These are phyloP conservation scores for Priceomyces castillae DNA, from an alignment of 805 yeast genomes.

Conservation along the genomic window DNA sequence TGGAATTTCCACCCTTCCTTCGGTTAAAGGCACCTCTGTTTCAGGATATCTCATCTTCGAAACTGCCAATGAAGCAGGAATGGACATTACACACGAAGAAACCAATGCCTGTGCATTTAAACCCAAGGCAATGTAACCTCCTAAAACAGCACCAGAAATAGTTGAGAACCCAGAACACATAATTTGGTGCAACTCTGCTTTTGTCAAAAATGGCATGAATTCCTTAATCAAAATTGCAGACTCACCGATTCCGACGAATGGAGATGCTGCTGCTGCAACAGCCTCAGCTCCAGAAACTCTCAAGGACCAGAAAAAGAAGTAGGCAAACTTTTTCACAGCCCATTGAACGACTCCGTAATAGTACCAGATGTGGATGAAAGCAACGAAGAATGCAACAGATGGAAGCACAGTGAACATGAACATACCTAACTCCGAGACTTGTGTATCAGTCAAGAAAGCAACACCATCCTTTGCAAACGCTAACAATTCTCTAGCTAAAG, in stretches of 20 bases:
- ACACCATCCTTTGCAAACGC: constrained; percentile 60
- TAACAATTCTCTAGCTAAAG: constrained; percentile 54
- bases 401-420: constrained; percentile 61
- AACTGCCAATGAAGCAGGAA: constrained; percentile 61
- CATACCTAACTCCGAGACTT: constrained; percentile 39
- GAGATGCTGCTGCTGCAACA: constrained; percentile 64
- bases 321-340: constrained; percentile 55
- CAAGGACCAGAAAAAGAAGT: constrained; percentile 59
- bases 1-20: constrained; percentile 48
- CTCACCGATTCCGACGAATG: constrained; percentile 66
- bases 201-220: constrained; percentile 55
- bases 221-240: constrained; percentile 60
- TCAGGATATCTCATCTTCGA: constrained; percentile 61
- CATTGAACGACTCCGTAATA: constrained; percentile 61
- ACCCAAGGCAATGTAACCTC: constrained; percentile 61
- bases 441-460: constrained; percentile 50
- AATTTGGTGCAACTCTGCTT: constrained; percentile 60
- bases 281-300: constrained; percentile 63
- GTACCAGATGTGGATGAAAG: constrained; percentile 58
- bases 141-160: constrained; percentile 62
- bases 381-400: constrained; percentile 62
- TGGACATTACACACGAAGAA: constrained; percentile 68
- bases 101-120: constrained; percentile 60
- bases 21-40: constrained; percentile 51
- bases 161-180: constrained; percentile 65